phyloP scores from a whole-genome alignment of 345 rosid species.

The Erysimum cheiranthoides region DNA sequence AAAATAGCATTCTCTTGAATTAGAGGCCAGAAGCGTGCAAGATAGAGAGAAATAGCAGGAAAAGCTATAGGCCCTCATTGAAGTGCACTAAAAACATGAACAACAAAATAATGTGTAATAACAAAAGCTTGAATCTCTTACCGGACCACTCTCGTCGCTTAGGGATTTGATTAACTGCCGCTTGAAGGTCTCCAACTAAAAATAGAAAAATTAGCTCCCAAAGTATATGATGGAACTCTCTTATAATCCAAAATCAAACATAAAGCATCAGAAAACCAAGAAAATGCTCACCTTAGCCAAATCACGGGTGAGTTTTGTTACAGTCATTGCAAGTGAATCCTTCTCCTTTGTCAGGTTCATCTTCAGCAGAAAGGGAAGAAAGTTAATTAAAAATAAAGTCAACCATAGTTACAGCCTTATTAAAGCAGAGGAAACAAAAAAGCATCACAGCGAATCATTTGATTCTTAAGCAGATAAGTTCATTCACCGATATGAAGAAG shows the following conservation, averaged over 20 bases:
- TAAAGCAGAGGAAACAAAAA: conserved; percentile 12
- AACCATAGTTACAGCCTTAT: background rate
- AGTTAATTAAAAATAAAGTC: background rate
- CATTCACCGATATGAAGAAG: background rate
- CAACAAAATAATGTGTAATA: conserved; percentile 1
- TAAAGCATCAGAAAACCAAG: conserved; percentile 12
- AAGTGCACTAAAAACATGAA: background rate
- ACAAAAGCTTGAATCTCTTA: conserved; percentile 50
- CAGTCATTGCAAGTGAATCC: conserved; percentile 72
- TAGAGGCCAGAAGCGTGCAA: conserved; percentile 11
- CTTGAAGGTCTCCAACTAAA: conserved; percentile 90
- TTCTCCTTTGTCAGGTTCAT: conserved; percentile 69
- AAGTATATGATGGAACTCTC: background rate
- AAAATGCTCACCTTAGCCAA: conserved; percentile 69
- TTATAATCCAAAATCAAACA: conserved; percentile 1
- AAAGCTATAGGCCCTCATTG: conserved; percentile 10
- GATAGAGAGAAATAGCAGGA: background rate
- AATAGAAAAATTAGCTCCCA: background rate
- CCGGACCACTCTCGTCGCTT: conserved; percentile 71
- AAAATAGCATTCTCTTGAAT: conserved; percentile 10
- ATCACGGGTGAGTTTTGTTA: conserved; percentile 80
- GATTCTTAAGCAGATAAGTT: background rate
- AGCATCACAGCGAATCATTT: background rate
- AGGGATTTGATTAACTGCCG: conserved; percentile 91
- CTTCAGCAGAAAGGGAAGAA: conserved; percentile 47